A percentile compares a stretch with the other conserved stretches of the same genome.
Evolutionary conservation across 148 eudicot genomes (phyloP).

Genomic region (Nyssa sinensis): DNA sequence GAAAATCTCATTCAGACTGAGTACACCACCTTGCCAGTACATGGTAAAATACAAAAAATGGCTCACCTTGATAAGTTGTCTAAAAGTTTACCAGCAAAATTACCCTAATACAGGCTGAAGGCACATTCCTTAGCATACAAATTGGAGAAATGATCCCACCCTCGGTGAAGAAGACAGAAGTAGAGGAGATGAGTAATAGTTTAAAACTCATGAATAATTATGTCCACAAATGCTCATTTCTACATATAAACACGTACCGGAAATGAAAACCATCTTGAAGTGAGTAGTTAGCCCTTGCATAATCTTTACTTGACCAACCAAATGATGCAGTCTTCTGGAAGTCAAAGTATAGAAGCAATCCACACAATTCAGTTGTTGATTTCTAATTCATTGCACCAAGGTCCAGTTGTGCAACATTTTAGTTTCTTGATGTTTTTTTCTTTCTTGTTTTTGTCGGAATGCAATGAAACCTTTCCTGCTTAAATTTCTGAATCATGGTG

Average conservation of each 20-base stretch:
- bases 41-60: neutral
- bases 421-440: conserved; percentile 20
- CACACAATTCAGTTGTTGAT: too few relatives aligned
- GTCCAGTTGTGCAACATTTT: neutral
- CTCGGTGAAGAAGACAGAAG: conserved; percentile 2
- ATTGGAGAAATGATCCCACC: neutral
- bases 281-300: neutral
- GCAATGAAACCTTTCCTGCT: conserved; percentile 34
- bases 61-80: neutral
- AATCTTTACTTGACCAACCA: neutral
- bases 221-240: neutral
- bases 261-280: neutral
- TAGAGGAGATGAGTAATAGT: neutral
- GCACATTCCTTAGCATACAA: conserved; percentile 5
- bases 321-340: conserved; percentile 10
- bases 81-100: neutral
- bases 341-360: neutral
- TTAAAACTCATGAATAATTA: too few relatives aligned
- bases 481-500: conserved; percentile 73
- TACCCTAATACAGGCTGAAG: neutral
- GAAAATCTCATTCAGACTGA: neutral
- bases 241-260: neutral
- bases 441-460: conserved; percentile 36
- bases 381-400: neutral
- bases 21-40: neutral